These are phyloP conservation scores for Vickermania ingenoplastis DNA, from an alignment of 208 protist genomes.

Conservation along the genomic window DNA sequence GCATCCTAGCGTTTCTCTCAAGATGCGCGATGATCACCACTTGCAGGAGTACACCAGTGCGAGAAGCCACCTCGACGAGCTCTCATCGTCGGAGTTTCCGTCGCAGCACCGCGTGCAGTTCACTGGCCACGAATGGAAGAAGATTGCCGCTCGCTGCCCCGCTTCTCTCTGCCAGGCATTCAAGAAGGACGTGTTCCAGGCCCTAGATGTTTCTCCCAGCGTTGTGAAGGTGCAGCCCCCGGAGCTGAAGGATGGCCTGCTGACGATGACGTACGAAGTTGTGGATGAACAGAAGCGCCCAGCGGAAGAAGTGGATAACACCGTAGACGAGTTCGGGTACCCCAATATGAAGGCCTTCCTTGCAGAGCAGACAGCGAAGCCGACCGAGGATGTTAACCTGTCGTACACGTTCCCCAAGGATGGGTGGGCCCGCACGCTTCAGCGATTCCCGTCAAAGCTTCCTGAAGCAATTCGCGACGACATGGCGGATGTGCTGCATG, in stretches of 20 bases:
- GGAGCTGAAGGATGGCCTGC: not conserved
- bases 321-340: not conserved
- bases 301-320: not conserved
- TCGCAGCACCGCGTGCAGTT: not conserved
- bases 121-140: not conserved
- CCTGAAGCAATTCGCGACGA: not conserved
- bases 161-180: not conserved
- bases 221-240: not conserved
- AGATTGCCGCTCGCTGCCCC: not conserved
- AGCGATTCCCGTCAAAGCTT: not conserved
- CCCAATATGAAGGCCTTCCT: not conserved
- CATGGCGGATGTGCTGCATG: not conserved
- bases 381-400: not conserved
- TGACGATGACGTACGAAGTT: constrained; percentile 1
- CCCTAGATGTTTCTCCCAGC: not conserved
- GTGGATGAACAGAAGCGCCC: not conserved
- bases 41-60: too few relatives aligned
- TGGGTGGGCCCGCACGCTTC: not conserved
- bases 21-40: too few relatives aligned
- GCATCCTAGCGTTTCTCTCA: too few relatives aligned
- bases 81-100: not conserved
- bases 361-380: not conserved
- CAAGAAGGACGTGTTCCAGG: not conserved
- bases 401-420: not conserved
- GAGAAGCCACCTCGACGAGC: not conserved